Conservation (phyloP, 2,329 filamentous ascomycete genomes). For the Epichloe sibirici region DNA sequence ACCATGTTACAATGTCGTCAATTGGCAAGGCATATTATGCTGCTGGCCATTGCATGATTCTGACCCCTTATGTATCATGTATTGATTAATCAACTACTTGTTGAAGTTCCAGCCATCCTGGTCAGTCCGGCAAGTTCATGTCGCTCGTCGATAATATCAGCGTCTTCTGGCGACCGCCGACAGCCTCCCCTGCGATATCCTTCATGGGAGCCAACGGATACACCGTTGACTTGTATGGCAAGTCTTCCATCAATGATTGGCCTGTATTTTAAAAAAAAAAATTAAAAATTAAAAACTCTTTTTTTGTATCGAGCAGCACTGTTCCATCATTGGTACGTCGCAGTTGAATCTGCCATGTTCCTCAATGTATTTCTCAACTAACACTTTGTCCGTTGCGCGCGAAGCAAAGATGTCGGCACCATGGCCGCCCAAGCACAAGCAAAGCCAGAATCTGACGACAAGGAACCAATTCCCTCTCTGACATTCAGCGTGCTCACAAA, state of each 20-base stretch:
- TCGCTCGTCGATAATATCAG: background rate
- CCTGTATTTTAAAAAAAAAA: too few relatives aligned
- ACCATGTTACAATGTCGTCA: background rate
- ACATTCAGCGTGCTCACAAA: slow-evolving; percentile 41
- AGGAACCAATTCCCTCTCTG: slow-evolving; percentile 42
- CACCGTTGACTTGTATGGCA: too few relatives aligned
- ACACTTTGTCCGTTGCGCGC: background rate
- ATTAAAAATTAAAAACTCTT: too few relatives aligned
- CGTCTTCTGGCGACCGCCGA: background rate
- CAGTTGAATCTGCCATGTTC: background rate
- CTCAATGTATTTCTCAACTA: background rate
- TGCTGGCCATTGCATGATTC: background rate
- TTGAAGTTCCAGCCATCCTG: too few relatives aligned
- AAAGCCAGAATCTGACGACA: slow-evolving; percentile 3
- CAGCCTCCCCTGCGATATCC: background rate
- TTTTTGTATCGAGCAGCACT: too few relatives aligned
- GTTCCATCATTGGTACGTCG: too few relatives aligned
- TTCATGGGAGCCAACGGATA: too few relatives aligned
- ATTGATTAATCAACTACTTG: too few relatives aligned
- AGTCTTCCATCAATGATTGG: too few relatives aligned
- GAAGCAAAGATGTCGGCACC: slow-evolving; percentile 1
- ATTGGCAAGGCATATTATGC: background rate
- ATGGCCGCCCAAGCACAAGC: slow-evolving; percentile 9
- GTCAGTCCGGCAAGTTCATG: too few relatives aligned
- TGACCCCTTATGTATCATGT: too few relatives aligned